Evolutionary conservation across 148 eudicot species (phyloP).

Genomic region (Bassia scoparia): DNA sequence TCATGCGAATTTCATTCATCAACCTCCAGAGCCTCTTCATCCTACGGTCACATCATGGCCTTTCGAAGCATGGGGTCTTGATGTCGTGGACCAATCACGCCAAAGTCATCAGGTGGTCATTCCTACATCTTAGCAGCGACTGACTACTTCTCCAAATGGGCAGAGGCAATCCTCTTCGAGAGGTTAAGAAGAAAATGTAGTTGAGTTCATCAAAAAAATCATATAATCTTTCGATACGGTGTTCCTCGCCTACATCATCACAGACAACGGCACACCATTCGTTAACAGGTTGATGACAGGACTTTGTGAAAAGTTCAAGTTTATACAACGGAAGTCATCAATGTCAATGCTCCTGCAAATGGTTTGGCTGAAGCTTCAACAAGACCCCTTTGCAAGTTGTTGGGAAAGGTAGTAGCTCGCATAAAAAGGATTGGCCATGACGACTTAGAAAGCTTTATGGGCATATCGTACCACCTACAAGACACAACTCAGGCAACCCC

Average conservation of each 20-base stretch:
- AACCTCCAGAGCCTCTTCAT: too few species aligned
- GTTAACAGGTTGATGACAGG: neutral
- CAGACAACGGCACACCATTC: neutral
- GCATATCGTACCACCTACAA: neutral
- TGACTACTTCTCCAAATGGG: neutral
- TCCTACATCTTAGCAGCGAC: neutral
- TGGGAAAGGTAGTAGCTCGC: neutral
- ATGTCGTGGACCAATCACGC: slow-evolving; percentile 1
- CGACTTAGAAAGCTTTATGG: neutral
- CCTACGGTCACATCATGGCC: neutral
- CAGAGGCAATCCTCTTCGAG: neutral
- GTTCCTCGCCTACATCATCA: neutral
- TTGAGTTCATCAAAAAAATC: neutral
- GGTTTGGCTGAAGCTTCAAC: slow-evolving; percentile 4
- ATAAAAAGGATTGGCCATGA: neutral
- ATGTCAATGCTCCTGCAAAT: slow-evolving; percentile 1
- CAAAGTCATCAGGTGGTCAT: neutral
- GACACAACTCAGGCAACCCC: neutral
- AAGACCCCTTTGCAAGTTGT: neutral
- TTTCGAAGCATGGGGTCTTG: slow-evolving; percentile 1
- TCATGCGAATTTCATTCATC: too few species aligned
- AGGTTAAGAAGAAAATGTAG: slow-evolving; percentile 5
- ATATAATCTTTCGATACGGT: neutral
- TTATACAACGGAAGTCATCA: neutral
- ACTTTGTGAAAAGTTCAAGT: neutral